These are phyloP conservation scores for Leptodermis oblonga DNA, from an alignment of 257 asterid genomes.

Conservation along the genomic window DNA sequence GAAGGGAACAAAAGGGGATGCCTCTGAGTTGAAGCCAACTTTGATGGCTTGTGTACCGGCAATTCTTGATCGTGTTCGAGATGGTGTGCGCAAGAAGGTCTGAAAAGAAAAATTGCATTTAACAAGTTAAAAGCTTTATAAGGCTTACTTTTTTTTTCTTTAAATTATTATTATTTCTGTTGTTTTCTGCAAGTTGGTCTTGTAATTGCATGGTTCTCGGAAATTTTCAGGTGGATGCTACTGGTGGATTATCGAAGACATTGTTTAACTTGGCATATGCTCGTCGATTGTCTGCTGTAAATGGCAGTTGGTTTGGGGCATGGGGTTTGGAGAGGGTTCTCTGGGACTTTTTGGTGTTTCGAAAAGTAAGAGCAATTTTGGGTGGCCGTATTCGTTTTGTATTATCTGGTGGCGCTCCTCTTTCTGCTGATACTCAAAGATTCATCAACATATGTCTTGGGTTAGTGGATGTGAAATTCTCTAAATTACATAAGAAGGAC, in stretches of 20 bases:
- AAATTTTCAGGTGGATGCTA: constrained; percentile 68
- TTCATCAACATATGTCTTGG: constrained; percentile 95
- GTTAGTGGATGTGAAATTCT: constrained; percentile 45
- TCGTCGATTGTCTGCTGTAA: constrained; percentile 74
- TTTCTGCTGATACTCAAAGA: constrained; percentile 91
- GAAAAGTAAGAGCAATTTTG: constrained; percentile 85
- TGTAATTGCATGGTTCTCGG: constrained; percentile 16
- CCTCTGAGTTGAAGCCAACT: constrained; percentile 73
- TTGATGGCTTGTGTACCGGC: constrained; percentile 97
- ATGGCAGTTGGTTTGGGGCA: constrained; percentile 98
- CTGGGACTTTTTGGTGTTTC: constrained; percentile 85
- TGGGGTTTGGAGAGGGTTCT: constrained; percentile 91
- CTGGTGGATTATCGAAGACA: constrained; percentile 78
- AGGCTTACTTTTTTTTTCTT: neutral
- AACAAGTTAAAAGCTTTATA: neutral
- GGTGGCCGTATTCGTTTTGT: constrained; percentile 93
- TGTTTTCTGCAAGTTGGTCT: constrained; percentile 4
- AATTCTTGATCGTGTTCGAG: constrained; percentile 96
- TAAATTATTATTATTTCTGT: neutral
- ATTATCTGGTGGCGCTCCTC: constrained; percentile 98
- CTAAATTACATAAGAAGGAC: neutral
- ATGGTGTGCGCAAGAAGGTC: constrained; percentile 96
- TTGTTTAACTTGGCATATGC: constrained; percentile 83
- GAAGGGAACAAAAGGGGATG: constrained; percentile 95
- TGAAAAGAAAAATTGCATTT: neutral